Percentiles rank a stretch among this genome's conserved stretches.
These are phyloP conservation scores for Aspergillus nidulans DNA, from an alignment of 495 filamentous ascomycete genomes.

Conservation along the genomic window DNA sequence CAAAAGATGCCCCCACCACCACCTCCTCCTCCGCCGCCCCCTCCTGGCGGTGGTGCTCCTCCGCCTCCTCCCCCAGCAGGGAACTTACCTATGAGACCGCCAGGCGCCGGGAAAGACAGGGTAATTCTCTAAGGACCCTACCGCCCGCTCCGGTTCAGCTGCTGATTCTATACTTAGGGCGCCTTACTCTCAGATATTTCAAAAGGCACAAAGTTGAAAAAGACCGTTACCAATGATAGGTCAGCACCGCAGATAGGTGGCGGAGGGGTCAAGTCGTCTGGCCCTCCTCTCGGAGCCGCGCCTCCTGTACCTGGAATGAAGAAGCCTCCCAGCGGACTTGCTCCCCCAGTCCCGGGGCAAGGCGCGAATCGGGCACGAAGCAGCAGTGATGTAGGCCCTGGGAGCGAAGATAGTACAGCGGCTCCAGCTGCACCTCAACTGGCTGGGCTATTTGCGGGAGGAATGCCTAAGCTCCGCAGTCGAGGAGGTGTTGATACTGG, in stretches of 20 bases:
- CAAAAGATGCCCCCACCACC: slow-evolving; percentile 64
- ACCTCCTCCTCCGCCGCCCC: slow-evolving; percentile 65
- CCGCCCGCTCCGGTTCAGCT: neutral
- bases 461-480: slow-evolving; percentile 92
- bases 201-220: slow-evolving; percentile 78
- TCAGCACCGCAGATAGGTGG: slow-evolving; percentile 68
- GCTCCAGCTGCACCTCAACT: slow-evolving; percentile 70
- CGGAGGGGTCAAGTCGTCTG: slow-evolving; percentile 51
- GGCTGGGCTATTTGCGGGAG: slow-evolving; percentile 84
- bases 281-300: slow-evolving; percentile 62
- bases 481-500: slow-evolving; percentile 88
- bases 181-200: slow-evolving; percentile 85
- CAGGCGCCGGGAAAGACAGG: slow-evolving; percentile 47
- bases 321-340: slow-evolving; percentile 62
- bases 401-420: slow-evolving; percentile 33
- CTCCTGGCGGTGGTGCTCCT: slow-evolving; percentile 59
- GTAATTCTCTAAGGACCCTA: slow-evolving; percentile 39
- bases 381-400: slow-evolving; percentile 67
- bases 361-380: slow-evolving; percentile 65
- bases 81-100: slow-evolving; percentile 44
- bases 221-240: slow-evolving; percentile 90
- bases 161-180: slow-evolving; percentile 55
- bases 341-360: slow-evolving; percentile 59
- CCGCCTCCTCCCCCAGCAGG: slow-evolving; percentile 62
- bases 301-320: slow-evolving; percentile 72